phyloP scores from a whole-genome alignment of 805 yeast species.

The Wickerhamomyces canadensis region DNA sequence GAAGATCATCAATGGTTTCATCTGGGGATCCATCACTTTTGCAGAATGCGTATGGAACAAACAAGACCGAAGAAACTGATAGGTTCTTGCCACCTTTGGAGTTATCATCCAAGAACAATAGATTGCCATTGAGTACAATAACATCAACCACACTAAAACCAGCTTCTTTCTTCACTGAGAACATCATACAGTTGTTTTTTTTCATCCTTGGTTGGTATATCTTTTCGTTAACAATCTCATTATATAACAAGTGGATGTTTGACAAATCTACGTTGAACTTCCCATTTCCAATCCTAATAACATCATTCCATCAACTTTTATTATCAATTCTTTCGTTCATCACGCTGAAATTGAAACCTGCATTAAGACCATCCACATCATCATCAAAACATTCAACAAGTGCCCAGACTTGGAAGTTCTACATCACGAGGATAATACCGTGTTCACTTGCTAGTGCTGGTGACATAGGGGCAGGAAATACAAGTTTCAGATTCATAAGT shows the following conservation, averaged over 20 bases:
- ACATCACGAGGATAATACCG: constrained; percentile 59
- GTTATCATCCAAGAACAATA: too few relatives aligned
- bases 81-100: too few relatives aligned
- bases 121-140: too few relatives aligned
- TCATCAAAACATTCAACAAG: constrained; percentile 1
- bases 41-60: too few relatives aligned
- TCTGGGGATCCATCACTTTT: too few relatives aligned
- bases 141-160: too few relatives aligned
- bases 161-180: constrained; percentile 8
- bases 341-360: constrained; percentile 14
- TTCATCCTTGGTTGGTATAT: constrained; percentile 57
- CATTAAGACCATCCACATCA: constrained; percentile 8
- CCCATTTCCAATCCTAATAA: constrained; percentile 77
- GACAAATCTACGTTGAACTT: constrained; percentile 67
- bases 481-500: constrained; percentile 72
- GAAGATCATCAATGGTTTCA: neutral
- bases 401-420: constrained; percentile 28
- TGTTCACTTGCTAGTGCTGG: constrained; percentile 87
- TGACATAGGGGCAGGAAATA: constrained; percentile 90
- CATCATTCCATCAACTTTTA: constrained; percentile 79
- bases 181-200: constrained; percentile 10
- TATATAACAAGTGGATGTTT: constrained; percentile 98
- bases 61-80: too few relatives aligned
- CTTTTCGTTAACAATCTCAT: constrained; percentile 62
- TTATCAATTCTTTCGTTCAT: constrained; percentile 45